Conservation (phyloP, 2,329 filamentous ascomycete genomes). For the Dactylonectria macrodidyma region DNA sequence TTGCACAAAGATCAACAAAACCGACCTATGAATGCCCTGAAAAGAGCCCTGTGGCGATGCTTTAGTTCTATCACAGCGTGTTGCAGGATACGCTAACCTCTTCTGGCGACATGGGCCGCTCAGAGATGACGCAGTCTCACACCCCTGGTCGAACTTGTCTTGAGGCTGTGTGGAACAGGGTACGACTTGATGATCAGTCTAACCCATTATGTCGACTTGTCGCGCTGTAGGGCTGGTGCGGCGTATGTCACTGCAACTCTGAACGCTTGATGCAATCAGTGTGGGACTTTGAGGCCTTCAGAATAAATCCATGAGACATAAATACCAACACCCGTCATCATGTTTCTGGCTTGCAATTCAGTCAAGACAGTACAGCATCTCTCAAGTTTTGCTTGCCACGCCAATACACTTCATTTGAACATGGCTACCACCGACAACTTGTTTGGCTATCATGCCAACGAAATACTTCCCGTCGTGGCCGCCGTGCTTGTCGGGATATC, state of each 20-base stretch:
- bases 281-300: not conserved
- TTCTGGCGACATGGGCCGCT: not conserved
- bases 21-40: too few relatives aligned
- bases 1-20: too few relatives aligned
- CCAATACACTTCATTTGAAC: not conserved
- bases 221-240: not conserved
- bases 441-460: conserved; percentile 45
- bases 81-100: not conserved
- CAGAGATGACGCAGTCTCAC: not conserved
- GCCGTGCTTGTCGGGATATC: conserved; percentile 40
- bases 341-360: not conserved
- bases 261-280: not conserved
- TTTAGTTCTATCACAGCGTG: not conserved
- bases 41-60: not conserved
- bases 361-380: not conserved
- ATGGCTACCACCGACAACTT: conserved; percentile 40
- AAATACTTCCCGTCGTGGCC: conserved; percentile 40
- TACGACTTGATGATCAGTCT: conserved; percentile 34
- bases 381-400: not conserved
- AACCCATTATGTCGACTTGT: not conserved
- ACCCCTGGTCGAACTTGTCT: not conserved
- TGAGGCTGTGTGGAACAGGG: conserved; percentile 35
- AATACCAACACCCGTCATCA: not conserved
- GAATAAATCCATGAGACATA: not conserved
- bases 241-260: not conserved